A percentile compares a stretch with the other conserved stretches of the same genome.
Evolutionary conservation across 495 filamentous ascomycete genomes (phyloP).

Genomic region (Sabuloglossum arenarium): DNA sequence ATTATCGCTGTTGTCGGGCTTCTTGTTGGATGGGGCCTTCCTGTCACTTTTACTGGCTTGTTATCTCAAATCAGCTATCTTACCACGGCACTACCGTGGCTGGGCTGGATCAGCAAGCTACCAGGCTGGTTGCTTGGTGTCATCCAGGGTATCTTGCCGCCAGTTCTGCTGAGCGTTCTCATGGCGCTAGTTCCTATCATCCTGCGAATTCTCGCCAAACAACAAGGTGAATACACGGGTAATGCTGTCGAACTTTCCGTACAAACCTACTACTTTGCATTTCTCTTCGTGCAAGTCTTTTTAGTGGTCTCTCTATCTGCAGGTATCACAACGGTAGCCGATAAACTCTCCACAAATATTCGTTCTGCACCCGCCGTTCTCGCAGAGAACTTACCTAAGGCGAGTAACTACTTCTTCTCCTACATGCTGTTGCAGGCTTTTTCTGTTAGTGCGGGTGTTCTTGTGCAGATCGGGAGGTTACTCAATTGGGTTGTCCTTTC

Average conservation of each 20-base stretch:
- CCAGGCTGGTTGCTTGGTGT: conserved; percentile 45
- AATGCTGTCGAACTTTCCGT: conserved; percentile 60
- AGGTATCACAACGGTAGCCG: conserved; percentile 44
- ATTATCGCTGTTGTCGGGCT: conserved; percentile 47
- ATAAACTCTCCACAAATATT: conserved; percentile 33
- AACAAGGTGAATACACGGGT: conserved; percentile 68
- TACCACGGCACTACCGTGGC: conserved; percentile 38
- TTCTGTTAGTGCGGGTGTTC: conserved; percentile 68
- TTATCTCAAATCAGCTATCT: conserved; percentile 57
- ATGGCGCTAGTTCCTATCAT: conserved; percentile 64
- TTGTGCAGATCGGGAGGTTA: conserved; percentile 64
- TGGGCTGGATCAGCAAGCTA: conserved; percentile 44
- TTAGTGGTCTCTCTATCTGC: conserved; percentile 75
- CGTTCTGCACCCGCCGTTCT: conserved; percentile 38
- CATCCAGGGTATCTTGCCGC: conserved; percentile 73
- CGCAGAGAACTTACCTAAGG: conserved; percentile 65
- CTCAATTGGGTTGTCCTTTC: conserved; percentile 63
- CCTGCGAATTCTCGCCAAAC: conserved; percentile 47
- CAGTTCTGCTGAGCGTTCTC: conserved; percentile 53
- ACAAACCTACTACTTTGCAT: conserved; percentile 82
- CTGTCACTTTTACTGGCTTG: conserved; percentile 73
- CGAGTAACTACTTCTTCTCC: conserved; percentile 92
- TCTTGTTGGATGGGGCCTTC: conserved; percentile 82
- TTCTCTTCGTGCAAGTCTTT: conserved; percentile 90
- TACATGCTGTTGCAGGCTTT: conserved; percentile 94